Conservation (phyloP, 2,329 filamentous ascomycete genomes). For the Thelonectria rubi region DNA sequence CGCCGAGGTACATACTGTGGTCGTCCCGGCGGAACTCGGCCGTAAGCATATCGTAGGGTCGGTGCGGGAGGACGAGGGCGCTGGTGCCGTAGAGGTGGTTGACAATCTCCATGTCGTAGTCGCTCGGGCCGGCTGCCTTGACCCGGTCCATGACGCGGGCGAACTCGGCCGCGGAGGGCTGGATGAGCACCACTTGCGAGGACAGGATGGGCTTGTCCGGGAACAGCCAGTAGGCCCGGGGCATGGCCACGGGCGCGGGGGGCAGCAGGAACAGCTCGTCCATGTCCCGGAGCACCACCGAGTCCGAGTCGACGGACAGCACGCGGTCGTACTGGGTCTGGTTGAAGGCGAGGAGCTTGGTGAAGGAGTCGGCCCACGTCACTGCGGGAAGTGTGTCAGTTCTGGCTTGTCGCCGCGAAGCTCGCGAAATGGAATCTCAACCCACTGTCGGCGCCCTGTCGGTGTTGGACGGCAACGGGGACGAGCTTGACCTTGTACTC, state of each 20-base stretch:
- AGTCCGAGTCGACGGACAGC: conserved; percentile 68
- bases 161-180: conserved; percentile 65
- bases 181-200: conserved; percentile 65
- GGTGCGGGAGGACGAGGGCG: conserved; percentile 70
- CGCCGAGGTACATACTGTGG: conserved; percentile 54
- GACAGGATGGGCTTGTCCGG: conserved; percentile 63
- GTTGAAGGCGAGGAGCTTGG: conserved; percentile 75
- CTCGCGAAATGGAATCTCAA: neutral
- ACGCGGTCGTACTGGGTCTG: conserved; percentile 65
- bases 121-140: conserved; percentile 37
- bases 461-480: conserved; percentile 53
- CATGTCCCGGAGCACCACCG: conserved; percentile 68
- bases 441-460: conserved; percentile 49
- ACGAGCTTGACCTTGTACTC: conserved; percentile 55
- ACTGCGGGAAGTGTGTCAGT: conserved; percentile 34
- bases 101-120: conserved; percentile 74
- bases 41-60: conserved; percentile 67
- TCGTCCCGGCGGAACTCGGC: conserved; percentile 67
- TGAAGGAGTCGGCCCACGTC: conserved; percentile 71
- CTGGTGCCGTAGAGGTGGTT: conserved; percentile 68
- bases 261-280: conserved; percentile 78
- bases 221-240: conserved; percentile 75
- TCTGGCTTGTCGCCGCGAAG: neutral
- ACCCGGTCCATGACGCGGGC: conserved; percentile 44
- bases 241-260: conserved; percentile 68